These are phyloP conservation scores for Fusarium sp. DNA, from an alignment of 2,329 filamentous ascomycete species.

Conservation along the genomic window DNA sequence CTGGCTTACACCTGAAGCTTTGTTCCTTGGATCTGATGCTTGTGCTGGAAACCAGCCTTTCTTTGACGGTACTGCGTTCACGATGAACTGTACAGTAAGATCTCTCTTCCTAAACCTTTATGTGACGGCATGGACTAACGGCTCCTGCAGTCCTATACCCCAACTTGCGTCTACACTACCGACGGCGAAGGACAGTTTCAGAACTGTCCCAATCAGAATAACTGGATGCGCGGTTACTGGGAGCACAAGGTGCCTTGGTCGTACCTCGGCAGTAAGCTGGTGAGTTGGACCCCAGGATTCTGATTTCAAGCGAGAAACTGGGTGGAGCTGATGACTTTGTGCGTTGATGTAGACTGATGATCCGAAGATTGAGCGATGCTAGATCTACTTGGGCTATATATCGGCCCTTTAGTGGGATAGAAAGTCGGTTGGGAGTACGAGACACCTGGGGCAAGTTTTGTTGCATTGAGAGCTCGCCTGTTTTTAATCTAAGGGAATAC, in stretches of 20 bases:
- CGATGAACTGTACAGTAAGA: not conserved
- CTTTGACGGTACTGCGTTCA: not conserved
- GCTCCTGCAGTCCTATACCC: not conserved
- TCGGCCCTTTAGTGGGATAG: too few relatives aligned
- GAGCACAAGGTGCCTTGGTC: not conserved
- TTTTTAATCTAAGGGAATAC: too few relatives aligned
- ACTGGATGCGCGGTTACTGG: not conserved
- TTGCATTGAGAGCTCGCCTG: too few relatives aligned
- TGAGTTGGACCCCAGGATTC: not conserved
- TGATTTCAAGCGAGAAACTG: too few relatives aligned
- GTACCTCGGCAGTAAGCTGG: not conserved
- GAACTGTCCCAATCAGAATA: not conserved
- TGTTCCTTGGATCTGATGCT: not conserved
- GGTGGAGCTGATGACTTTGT: too few relatives aligned
- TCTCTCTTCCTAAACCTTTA: not conserved
- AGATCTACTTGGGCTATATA: too few relatives aligned
- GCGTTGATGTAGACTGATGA: too few relatives aligned
- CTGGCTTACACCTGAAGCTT: not conserved
- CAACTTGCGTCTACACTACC: not conserved
- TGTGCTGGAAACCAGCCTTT: not conserved
- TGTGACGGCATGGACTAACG: not conserved
- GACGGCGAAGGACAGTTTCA: not conserved
- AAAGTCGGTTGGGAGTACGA: too few relatives aligned
- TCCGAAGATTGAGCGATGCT: too few relatives aligned
- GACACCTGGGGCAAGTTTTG: too few relatives aligned